Evolutionary conservation across 1,139 yeast species (phyloP).

Genomic region (Taphrina communis): DNA sequence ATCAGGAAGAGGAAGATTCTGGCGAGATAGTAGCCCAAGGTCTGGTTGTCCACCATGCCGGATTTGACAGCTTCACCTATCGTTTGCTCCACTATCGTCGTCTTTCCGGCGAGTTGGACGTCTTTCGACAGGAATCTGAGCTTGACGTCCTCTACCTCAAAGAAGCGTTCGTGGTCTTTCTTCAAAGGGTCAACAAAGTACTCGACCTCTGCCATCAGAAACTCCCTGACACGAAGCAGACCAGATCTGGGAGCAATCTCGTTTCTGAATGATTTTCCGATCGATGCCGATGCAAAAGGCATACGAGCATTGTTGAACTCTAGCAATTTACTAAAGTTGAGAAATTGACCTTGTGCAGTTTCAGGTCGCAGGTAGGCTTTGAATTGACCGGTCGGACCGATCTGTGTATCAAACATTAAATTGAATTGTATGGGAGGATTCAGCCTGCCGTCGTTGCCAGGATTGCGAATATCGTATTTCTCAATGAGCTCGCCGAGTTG

Average conservation of each 20-base stretch:
- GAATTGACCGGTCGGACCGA: constrained; percentile 96
- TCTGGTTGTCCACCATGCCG: constrained; percentile 93
- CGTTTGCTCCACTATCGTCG: constrained; percentile 66
- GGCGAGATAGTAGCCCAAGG: constrained; percentile 95
- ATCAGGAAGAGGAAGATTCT: constrained; percentile 83
- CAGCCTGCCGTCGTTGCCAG: constrained; percentile 82
- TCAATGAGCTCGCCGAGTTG: constrained; percentile 86
- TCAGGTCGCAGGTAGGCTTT: constrained; percentile 97
- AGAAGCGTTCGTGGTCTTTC: constrained; percentile 81
- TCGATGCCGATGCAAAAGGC: constrained; percentile 99
- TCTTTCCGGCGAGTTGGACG: constrained; percentile 84
- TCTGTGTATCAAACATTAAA: constrained; percentile 98
- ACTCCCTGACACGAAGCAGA: constrained; percentile 95
- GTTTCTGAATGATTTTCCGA: constrained; percentile 98
- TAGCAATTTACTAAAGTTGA: constrained; percentile 88
- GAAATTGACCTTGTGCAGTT: constrained; percentile 99
- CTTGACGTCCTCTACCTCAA: constrained; percentile 72
- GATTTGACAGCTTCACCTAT: constrained; percentile 87
- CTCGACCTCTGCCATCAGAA: constrained; percentile 98
- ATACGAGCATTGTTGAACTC: constrained; percentile 94
- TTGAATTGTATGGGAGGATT: constrained; percentile 95
- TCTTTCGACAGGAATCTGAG: constrained; percentile 82
- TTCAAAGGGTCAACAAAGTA: constrained; percentile 94
- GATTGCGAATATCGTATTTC: constrained; percentile 84
- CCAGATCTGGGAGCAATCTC: constrained; percentile 99